A percentile compares a stretch with the other conserved stretches of the same genome.
Evolutionary conservation across 2,329 filamentous ascomycete species (phyloP).

Genomic region (Aspergillus caelatus): DNA sequence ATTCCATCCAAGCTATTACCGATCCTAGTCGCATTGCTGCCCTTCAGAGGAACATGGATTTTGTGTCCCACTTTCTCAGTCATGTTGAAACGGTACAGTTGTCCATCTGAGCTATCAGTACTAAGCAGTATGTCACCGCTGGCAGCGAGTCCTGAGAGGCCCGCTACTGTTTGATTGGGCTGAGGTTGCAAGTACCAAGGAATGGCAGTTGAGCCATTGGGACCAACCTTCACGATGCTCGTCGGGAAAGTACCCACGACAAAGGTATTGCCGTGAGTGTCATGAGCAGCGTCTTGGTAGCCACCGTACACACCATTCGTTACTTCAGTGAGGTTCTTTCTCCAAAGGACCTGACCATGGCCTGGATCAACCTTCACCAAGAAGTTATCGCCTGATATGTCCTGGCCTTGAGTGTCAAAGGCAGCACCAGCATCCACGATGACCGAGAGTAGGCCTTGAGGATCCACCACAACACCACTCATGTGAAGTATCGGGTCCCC

Average conservation of each 20-base stretch:
- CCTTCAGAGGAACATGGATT: background rate
- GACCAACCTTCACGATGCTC: background rate
- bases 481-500: background rate
- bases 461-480: conserved; percentile 3
- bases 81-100: conserved; percentile 5
- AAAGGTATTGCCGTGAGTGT: background rate
- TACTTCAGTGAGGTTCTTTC: background rate
- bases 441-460: background rate
- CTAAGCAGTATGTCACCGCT: background rate
- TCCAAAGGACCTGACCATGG: background rate
- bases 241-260: background rate
- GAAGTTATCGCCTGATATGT: background rate
- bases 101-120: background rate
- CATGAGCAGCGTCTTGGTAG: conserved; percentile 2
- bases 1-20: background rate
- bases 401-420: conserved; percentile 1
- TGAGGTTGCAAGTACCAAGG: conserved; percentile 3
- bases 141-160: background rate
- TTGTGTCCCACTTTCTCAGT: background rate
- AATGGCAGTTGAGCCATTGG: background rate
- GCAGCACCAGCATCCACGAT: conserved; percentile 5
- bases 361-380: background rate
- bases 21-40: background rate
- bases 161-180: background rate
- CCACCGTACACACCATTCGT: conserved; percentile 2